phyloP scores from a whole-genome alignment of 148 eudicot species.

The Cornus kousa region DNA sequence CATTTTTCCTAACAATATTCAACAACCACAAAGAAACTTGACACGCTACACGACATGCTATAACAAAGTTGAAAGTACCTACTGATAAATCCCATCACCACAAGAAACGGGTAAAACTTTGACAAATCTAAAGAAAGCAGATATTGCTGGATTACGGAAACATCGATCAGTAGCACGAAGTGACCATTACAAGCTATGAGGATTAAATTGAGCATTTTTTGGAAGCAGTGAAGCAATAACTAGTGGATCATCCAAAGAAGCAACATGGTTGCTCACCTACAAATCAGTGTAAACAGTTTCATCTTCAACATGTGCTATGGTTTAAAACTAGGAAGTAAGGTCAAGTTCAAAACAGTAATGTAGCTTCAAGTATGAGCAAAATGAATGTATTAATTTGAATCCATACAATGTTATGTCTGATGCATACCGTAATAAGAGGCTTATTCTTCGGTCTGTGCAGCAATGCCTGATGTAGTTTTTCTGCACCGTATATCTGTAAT shows the following conservation, averaged over 20 bases:
- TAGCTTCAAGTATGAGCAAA: not conserved
- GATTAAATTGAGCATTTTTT: conserved; percentile 65
- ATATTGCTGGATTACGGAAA: conserved; percentile 76
- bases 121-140: conserved; percentile 80
- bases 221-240: conserved; percentile 84
- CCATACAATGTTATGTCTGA: not conserved
- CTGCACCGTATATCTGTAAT: conserved; percentile 80
- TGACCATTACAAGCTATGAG: conserved; percentile 85
- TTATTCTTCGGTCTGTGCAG: conserved; percentile 57
- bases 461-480: conserved; percentile 65
- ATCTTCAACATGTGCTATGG: not conserved
- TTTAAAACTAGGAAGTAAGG: not conserved
- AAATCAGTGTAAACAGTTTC: conserved; percentile 9
- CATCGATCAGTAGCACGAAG: conserved; percentile 92
- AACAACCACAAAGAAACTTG: no score
- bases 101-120: conserved; percentile 93
- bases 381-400: not conserved
- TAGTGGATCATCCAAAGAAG: conserved; percentile 88
- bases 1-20: no score
- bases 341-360: not conserved
- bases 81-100: conserved; percentile 92
- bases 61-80: conserved; percentile 41
- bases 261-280: conserved; percentile 97
- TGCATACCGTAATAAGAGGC: conserved; percentile 68
- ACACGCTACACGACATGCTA: no score